Evolutionary conservation across 208 protist genomes (phyloP).

Genomic region (Trypanosoma avium): DNA sequence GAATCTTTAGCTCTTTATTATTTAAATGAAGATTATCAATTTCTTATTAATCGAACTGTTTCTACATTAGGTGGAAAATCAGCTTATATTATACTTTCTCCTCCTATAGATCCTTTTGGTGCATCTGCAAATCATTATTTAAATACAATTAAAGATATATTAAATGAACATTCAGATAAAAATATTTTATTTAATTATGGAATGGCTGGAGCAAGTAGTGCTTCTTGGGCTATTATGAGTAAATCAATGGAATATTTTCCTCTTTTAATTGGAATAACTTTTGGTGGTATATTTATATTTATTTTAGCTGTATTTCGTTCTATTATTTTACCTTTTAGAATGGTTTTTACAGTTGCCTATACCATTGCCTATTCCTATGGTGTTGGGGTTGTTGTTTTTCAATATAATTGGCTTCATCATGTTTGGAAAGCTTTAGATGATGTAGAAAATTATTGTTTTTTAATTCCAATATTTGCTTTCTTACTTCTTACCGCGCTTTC

Average conservation of each 20-base stretch:
- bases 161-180: slow-evolving; percentile 1
- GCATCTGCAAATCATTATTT: slow-evolving; percentile 16
- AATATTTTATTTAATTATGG: slow-evolving; percentile 21
- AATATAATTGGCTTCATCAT: slow-evolving; percentile 30
- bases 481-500: slow-evolving; percentile 27
- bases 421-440: slow-evolving; percentile 19
- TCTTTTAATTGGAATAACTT: slow-evolving; percentile 25
- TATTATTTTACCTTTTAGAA: slow-evolving; percentile 24
- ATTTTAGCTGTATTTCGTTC: slow-evolving; percentile 31
- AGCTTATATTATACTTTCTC: slow-evolving; percentile 14
- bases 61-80: slow-evolving; percentile 1
- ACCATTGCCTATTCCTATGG: slow-evolving; percentile 29
- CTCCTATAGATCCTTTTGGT: slow-evolving; percentile 19
- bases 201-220: slow-evolving; percentile 22
- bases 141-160: slow-evolving; percentile 16
- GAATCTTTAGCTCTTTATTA: not conserved
- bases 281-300: slow-evolving; percentile 32
- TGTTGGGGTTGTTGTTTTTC: slow-evolving; percentile 32
- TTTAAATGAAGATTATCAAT: slow-evolving; percentile 3
- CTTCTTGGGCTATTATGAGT: slow-evolving; percentile 25
- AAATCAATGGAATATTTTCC: slow-evolving; percentile 34
- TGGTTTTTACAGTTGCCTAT: slow-evolving; percentile 29
- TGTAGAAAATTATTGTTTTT: slow-evolving; percentile 26
- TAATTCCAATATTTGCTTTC: slow-evolving; percentile 32
- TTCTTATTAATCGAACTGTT: slow-evolving; percentile 21